phyloP scores from a whole-genome alignment of 495 filamentous ascomycete genomes.

The Glonium stellatum region DNA sequence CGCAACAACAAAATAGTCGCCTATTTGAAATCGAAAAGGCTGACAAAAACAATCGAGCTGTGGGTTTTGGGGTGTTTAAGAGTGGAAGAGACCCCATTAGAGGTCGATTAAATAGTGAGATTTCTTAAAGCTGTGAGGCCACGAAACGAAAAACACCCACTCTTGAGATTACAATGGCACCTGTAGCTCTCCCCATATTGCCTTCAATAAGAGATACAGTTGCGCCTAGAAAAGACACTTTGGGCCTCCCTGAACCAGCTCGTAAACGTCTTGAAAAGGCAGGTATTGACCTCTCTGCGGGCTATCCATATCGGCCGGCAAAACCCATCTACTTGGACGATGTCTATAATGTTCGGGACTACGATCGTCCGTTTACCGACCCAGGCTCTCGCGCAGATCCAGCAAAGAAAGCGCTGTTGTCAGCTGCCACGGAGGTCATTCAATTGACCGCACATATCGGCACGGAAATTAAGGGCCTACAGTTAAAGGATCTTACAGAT shows the following conservation, averaged over 20 bases:
- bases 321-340: slow-evolving; percentile 59
- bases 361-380: slow-evolving; percentile 53
- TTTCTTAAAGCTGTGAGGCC: no score
- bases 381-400: slow-evolving; percentile 60
- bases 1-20: slow-evolving; percentile 7
- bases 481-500: slow-evolving; percentile 60
- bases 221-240: slow-evolving; percentile 54
- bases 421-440: slow-evolving; percentile 59
- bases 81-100: no score
- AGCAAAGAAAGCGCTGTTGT: slow-evolving; percentile 56
- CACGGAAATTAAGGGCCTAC: slow-evolving; percentile 63
- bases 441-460: slow-evolving; percentile 61
- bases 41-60: background rate
- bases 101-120: no score
- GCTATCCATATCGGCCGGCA: slow-evolving; percentile 57
- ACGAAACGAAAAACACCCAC: no score
- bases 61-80: no score
- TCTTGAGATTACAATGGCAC: slow-evolving; percentile 15
- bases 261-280: slow-evolving; percentile 54
- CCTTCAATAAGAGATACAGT: slow-evolving; percentile 54
- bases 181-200: slow-evolving; percentile 43
- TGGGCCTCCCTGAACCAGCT: slow-evolving; percentile 49
- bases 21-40: background rate
- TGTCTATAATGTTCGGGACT: slow-evolving; percentile 54
- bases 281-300: slow-evolving; percentile 55